These are phyloP conservation scores for Fusarium odoratissimum DNA, from an alignment of 2,329 filamentous ascomycete species.

Conservation along the genomic window DNA sequence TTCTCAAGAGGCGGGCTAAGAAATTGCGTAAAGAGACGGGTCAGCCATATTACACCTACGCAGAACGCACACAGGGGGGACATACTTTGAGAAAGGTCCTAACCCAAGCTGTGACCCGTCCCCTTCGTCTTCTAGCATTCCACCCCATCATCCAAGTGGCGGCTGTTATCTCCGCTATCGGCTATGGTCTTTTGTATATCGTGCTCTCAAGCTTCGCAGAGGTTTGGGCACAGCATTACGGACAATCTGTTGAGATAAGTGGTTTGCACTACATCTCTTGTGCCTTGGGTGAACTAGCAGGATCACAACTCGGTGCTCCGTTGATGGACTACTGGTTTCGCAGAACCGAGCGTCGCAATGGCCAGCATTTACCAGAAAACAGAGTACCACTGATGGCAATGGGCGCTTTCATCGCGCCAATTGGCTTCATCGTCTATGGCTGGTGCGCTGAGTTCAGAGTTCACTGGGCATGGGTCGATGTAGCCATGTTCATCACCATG, in stretches of 20 bases:
- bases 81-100: conserved; percentile 44
- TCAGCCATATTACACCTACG: conserved; percentile 48
- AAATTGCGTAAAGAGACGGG: conserved; percentile 49
- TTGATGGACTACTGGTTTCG: conserved; percentile 56
- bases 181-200: conserved; percentile 73
- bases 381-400: conserved; percentile 44
- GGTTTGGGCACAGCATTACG: conserved; percentile 67
- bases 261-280: conserved; percentile 73
- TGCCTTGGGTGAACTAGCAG: conserved; percentile 70
- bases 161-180: conserved; percentile 66
- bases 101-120: conserved; percentile 59
- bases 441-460: conserved; percentile 54
- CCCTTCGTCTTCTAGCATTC: conserved; percentile 65
- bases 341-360: conserved; percentile 32
- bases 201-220: conserved; percentile 70
- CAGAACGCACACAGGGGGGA: conserved; percentile 51
- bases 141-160: conserved; percentile 71
- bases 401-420: conserved; percentile 57
- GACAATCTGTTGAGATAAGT: conserved; percentile 66
- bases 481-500: conserved; percentile 49
- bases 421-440: conserved; percentile 57
- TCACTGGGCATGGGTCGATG: conserved; percentile 55
- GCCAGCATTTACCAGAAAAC: conserved; percentile 36
- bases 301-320: conserved; percentile 59
- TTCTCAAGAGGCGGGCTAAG: conserved; percentile 50